A percentile compares a stretch with the other conserved stretches of the same genome.
Conservation (phyloP, 2,329 filamentous ascomycete genomes). For the Lachnellula suecica region DNA sequence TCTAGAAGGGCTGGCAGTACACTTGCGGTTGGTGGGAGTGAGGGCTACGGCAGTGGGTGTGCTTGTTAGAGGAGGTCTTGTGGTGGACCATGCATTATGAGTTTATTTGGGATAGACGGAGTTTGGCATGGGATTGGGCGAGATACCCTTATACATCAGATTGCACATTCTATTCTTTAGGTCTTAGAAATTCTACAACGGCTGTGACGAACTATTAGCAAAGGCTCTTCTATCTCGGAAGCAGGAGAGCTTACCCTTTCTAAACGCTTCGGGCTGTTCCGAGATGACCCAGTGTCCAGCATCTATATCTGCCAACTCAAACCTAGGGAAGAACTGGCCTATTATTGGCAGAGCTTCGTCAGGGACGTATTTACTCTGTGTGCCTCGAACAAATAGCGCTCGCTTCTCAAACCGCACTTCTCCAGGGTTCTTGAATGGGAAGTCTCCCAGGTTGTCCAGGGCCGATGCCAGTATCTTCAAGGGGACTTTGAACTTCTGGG, state of each 20-base stretch:
- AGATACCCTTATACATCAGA: constrained; percentile 35
- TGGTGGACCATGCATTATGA: constrained; percentile 1
- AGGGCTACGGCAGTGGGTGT: constrained; percentile 20
- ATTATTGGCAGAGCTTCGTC: constrained; percentile 80
- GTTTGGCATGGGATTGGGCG: constrained; percentile 16
- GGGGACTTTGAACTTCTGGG: constrained; percentile 76
- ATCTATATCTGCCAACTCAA: constrained; percentile 71
- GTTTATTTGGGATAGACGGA: constrained; percentile 4
- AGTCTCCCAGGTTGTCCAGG: constrained; percentile 75
- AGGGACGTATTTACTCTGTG: constrained; percentile 73
- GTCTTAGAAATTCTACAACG: constrained; percentile 61
- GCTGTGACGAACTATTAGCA: constrained; percentile 40
- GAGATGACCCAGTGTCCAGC: constrained; percentile 87
- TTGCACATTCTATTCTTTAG: constrained; percentile 43
- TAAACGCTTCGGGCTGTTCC: constrained; percentile 81
- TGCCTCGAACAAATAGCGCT: constrained; percentile 78
- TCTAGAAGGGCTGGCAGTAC: constrained; percentile 21
- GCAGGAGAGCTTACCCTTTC: constrained; percentile 56
- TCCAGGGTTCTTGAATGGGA: constrained; percentile 78
- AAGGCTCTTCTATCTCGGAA: neutral
- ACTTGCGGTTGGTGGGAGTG: constrained; percentile 25
- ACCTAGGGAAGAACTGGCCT: constrained; percentile 79
- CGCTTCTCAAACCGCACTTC: constrained; percentile 69
- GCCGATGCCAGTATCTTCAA: constrained; percentile 66
- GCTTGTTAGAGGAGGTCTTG: constrained; percentile 17